Evolutionary conservation across 1,284 basidiomycete genomes (phyloP).

Genomic region (Cystobasidium slooffiae): DNA sequence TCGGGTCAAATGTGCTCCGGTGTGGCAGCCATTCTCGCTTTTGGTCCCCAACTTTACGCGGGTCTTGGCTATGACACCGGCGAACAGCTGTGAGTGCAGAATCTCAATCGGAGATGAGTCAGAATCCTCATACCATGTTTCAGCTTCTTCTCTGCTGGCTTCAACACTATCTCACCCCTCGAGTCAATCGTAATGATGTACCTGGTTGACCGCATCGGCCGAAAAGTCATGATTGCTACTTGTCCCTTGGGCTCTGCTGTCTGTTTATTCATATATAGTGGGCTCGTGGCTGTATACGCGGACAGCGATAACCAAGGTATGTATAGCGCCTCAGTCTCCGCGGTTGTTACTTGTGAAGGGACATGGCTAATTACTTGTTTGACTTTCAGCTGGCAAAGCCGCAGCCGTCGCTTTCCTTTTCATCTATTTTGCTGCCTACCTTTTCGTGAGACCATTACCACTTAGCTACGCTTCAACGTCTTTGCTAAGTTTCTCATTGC

Average conservation of each 20-base stretch:
- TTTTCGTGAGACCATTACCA: background rate
- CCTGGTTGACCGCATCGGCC: background rate
- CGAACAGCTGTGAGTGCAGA: background rate
- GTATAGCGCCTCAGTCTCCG: no score
- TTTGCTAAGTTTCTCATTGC: background rate
- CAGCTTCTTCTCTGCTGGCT: slow-evolving; percentile 4
- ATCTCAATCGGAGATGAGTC: background rate
- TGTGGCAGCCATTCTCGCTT: background rate
- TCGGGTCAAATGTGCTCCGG: slow-evolving; percentile 8
- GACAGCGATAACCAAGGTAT: slow-evolving; percentile 6
- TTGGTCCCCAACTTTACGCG: background rate
- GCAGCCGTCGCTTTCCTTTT: slow-evolving; percentile 1
- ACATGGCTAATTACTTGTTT: background rate
- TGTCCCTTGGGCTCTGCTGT: background rate
- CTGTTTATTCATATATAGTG: slow-evolving; percentile 2
- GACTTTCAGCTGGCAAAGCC: background rate
- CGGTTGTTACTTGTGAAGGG: background rate
- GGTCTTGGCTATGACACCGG: slow-evolving; percentile 8
- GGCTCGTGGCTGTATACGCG: background rate
- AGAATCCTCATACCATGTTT: background rate
- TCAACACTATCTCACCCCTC: slow-evolving; percentile 5
- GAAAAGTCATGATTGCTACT: slow-evolving; percentile 14
- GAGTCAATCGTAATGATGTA: slow-evolving; percentile 3
- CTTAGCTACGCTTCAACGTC: background rate
- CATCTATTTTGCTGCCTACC: slow-evolving; percentile 3